Conservation (phyloP, 768 basidiomycete genomes). For the Tylopilus rubrobrunneus region DNA sequence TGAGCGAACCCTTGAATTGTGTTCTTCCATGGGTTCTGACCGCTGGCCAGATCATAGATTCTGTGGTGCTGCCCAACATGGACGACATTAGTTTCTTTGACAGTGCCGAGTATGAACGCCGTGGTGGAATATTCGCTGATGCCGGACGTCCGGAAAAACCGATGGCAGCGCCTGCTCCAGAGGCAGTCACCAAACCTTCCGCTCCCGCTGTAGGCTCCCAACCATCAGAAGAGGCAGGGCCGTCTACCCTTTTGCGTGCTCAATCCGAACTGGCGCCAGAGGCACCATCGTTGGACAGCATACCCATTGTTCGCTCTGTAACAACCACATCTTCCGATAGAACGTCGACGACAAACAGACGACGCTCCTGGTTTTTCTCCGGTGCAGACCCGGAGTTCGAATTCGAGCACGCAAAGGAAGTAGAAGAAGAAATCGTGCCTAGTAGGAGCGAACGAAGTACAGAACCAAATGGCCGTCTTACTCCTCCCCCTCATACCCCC, state of each 20-base stretch:
- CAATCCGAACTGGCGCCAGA: constrained; percentile 29
- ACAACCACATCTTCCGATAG: constrained; percentile 20
- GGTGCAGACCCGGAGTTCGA: constrained; percentile 38
- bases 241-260: constrained; percentile 14
- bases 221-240: constrained; percentile 34
- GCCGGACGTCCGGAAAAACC: constrained; percentile 48
- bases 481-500: constrained; percentile 7
- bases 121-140: constrained; percentile 90
- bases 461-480: constrained; percentile 36
- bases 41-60: constrained; percentile 76
- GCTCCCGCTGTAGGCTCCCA: constrained; percentile 23
- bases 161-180: constrained; percentile 10
- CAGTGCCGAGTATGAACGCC: constrained; percentile 53
- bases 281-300: constrained; percentile 21
- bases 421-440: constrained; percentile 18
- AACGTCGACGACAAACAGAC: constrained; percentile 30
- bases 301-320: constrained; percentile 20
- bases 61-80: constrained; percentile 95
- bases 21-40: constrained; percentile 64
- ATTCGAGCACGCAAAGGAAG: constrained; percentile 17
- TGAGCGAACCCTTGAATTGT: constrained; percentile 36
- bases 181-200: constrained; percentile 1
- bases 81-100: constrained; percentile 98
- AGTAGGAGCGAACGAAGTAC: constrained; percentile 26
- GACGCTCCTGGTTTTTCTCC: constrained; percentile 57